Base-by-base conservation (phyloP, 2,329 filamentous ascomycete species). In the Microdochium trichocladiopsis region DNA sequence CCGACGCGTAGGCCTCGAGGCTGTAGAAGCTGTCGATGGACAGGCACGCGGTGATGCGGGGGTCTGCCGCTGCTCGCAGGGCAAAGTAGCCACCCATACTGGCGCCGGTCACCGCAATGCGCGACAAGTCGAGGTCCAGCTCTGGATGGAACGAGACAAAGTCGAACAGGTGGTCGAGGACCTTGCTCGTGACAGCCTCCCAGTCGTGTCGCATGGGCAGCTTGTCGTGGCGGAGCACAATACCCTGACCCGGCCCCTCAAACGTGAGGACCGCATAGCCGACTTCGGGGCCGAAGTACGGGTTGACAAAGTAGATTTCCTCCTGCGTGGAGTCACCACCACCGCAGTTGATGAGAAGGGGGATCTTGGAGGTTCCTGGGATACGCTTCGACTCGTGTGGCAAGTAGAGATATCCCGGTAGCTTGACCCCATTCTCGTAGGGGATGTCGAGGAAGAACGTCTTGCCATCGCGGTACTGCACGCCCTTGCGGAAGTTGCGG, bases 21-120 rank as follows among this genome's bases (percentile, higher is more conserved):
- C 21, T 23, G 41, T 45, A 45, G 41, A 45, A 45, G 41, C 41
- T 22, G n/a, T 22, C 41, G 18, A 70, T 58, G 5, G 65, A 57
- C 4, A 77, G 60, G 53, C 70, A 74, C 0, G 74, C 75, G 52
- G 69, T 70, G 63, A 77, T 61, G 1, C 75, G 68, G 0, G 64
- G 53, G 57, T 77, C 73, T 0, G 60, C 57, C 0, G 69, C 71
- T 1, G 60, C 70, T 0, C 76, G 69, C 6, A 78, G 63, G 1
- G 74, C 71, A 48, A 69, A 71, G 55, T 77, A 78, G 1, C 69
- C 76, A 2, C 76, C 74, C 56, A 76, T 62, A 2, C 69, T 69
- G 0, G 66, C 63, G 0, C 74, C 73, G 1, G 58, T 51, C 18
- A 75, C 51, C 0, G 68, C 69, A 16, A 77, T 60, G 9, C 60